Evolutionary conservation across 1,284 basidiomycete species (phyloP), one percentile per base, ranked within the genome.

Genomic region (Xanthoconium separans): DNA sequence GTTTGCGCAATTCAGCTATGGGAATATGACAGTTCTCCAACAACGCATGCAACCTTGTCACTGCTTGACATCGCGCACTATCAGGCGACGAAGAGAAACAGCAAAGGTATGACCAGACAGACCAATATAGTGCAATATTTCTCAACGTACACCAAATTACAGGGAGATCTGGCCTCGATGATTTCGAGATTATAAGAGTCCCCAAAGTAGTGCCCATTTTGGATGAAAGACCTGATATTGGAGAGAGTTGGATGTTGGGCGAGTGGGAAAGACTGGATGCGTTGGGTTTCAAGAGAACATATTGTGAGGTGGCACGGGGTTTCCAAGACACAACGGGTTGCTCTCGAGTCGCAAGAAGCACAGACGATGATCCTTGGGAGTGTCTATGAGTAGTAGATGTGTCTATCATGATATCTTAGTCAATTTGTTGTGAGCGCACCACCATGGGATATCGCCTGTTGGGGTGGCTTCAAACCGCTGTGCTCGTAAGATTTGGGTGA

Each of bases 201-300:
- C 63, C 65, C 13, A 55, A 27, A 11, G 55, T 64, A 9, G 36
- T 70, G 10, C 44, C 63, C 4, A 2, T 66, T 8, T 34, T 44
- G 4, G 57, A 65, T 18, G 56, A 45, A 43, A 45, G 43, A 2
- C 29, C 29, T 4, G 49, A 50, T 5, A 33, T 56, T 11, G 59
- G 42, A 18, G 43, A 56, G 44, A 12, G n/a, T 37, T 62, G 52
- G 52, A 37, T 36, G 13, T 27, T 50, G 24, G 24, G 33, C 3
- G 66, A 57, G 18, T 66, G 69, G 65, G 67, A 68, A 30, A 56
- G 53, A 33, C 18, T 70, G 6, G 56, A 66, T 27, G 34, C 13
- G 2, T 20, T 18, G 18, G 31, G 31, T 27, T 49, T 54, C 40
- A 61, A 51, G 55, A 65, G 52, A 42, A 54, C 55, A 12, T 69